These are phyloP conservation scores for Salix udensis DNA, from an alignment of 345 rosid species.

Conservation along the genomic window DNA sequence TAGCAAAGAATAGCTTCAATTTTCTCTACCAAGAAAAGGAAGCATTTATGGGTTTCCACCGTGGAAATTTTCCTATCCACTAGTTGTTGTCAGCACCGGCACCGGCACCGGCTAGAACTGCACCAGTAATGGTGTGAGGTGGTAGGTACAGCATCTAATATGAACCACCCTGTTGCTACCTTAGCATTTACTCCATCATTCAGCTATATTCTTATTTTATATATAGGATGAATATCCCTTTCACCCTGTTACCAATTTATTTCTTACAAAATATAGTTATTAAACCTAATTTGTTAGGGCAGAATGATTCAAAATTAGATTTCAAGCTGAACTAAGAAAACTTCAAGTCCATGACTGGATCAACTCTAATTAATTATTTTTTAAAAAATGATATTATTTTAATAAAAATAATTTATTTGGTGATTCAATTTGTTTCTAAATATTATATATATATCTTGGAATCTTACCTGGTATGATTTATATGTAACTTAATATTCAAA, in stretches of 20 bases:
- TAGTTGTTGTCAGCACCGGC: neutral
- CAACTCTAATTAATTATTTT: no score
- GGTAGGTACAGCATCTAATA: neutral
- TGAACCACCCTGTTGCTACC: neutral
- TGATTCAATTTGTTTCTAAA: no score
- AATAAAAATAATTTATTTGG: no score
- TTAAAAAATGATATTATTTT: no score
- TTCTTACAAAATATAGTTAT: no score
- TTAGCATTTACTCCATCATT: neutral
- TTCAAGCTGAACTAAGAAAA: no score
- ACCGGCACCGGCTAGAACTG: neutral
- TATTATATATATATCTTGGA: no score
- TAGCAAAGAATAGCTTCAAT: neutral
- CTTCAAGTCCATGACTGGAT: no score
- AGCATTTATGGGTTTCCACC: neutral
- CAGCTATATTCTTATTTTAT: neutral
- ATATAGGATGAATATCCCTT: neutral
- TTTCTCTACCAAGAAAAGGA: neutral
- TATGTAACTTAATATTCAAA: no score
- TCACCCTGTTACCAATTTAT: neutral
- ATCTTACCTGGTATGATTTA: no score
- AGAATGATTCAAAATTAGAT: no score
- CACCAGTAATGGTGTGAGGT: neutral
- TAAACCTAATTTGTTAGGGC: no score
- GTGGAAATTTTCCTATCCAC: neutral